Conservation (phyloP, 257 asterid species). For the Penstemon barbatus region DNA sequence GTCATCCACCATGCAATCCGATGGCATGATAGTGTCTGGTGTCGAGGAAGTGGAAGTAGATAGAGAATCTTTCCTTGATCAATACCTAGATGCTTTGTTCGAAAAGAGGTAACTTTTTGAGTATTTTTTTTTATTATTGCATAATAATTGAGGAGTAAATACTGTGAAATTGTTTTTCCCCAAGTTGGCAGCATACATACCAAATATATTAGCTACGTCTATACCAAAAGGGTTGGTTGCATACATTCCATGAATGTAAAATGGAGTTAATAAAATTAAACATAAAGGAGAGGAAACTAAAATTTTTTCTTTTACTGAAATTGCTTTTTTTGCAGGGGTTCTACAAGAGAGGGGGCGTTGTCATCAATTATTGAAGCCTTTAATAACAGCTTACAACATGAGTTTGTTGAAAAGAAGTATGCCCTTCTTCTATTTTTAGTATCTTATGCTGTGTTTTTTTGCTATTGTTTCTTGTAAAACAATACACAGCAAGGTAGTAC, state of each 20-base stretch:
- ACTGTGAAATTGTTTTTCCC: background rate
- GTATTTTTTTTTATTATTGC: conserved; percentile 6
- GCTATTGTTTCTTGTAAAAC: conserved; percentile 4
- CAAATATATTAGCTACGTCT: too few relatives aligned
- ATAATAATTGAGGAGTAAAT: background rate
- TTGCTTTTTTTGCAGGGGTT: conserved; percentile 56
- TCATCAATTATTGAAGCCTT: conserved; percentile 67
- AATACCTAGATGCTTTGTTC: conserved; percentile 70
- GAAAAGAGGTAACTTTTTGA: conserved; percentile 74
- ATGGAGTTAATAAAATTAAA: background rate
- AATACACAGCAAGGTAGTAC: background rate
- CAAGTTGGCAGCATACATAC: background rate
- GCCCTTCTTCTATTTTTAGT: conserved; percentile 1
- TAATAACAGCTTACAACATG: conserved; percentile 66
- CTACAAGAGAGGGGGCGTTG: conserved; percentile 89
- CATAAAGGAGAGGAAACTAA: conserved; percentile 9
- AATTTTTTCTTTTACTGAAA: background rate
- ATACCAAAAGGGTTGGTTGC: too few relatives aligned
- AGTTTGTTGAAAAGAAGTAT: conserved; percentile 77
- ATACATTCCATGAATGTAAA: background rate
- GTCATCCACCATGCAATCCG: conserved; percentile 55
- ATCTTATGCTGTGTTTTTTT: background rate
- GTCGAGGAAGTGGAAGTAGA: conserved; percentile 59
- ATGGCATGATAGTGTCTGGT: conserved; percentile 37
- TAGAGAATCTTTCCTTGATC: conserved; percentile 70